Evolutionary conservation across 2,329 filamentous ascomycete species (phyloP).

Genomic region (Didymella arachidicola): DNA sequence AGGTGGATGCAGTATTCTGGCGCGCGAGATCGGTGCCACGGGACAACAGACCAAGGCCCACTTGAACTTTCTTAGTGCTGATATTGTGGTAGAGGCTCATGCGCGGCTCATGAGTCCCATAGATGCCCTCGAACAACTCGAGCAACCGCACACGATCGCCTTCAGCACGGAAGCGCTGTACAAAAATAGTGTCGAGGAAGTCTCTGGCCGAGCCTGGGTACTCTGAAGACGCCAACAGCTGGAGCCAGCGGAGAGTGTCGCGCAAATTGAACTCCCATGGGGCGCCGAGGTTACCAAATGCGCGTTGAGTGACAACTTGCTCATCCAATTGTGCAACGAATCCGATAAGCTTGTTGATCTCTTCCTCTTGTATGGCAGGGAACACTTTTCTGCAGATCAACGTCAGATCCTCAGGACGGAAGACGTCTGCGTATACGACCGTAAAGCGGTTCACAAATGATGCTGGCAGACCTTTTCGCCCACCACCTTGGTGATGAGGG

Average conservation of each 20-base stretch:
- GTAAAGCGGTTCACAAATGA: constrained; percentile 99
- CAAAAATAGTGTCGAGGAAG: constrained; percentile 82
- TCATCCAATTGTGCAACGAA: constrained; percentile 84
- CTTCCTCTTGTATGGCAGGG: constrained; percentile 65
- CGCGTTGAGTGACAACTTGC: constrained; percentile 66
- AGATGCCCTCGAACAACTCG: constrained; percentile 71
- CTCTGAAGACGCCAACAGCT: constrained; percentile 69
- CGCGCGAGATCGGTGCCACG: constrained; percentile 60
- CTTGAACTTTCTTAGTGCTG: constrained; percentile 71
- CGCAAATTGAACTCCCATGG: constrained; percentile 97
- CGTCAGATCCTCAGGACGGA: constrained; percentile 80
- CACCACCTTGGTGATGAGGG: constrained; percentile 95
- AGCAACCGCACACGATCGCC: constrained; percentile 72
- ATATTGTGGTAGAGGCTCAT: constrained; percentile 72
- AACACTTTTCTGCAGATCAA: constrained; percentile 83
- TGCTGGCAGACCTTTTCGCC: constrained; percentile 89
- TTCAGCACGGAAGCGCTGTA: constrained; percentile 82
- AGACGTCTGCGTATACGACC: constrained; percentile 94
- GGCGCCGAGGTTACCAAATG: constrained; percentile 66
- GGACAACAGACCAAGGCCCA: constrained; percentile 76
- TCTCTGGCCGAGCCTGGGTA: constrained; percentile 69
- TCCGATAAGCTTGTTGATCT: constrained; percentile 72
- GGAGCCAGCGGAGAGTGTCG: constrained; percentile 87
- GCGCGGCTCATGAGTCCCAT: constrained; percentile 56
- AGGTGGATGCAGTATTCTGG: constrained; percentile 29